phyloP scores from a whole-genome alignment of 768 basidiomycete species.

The Porpolomopsis calyptriformis region DNA sequence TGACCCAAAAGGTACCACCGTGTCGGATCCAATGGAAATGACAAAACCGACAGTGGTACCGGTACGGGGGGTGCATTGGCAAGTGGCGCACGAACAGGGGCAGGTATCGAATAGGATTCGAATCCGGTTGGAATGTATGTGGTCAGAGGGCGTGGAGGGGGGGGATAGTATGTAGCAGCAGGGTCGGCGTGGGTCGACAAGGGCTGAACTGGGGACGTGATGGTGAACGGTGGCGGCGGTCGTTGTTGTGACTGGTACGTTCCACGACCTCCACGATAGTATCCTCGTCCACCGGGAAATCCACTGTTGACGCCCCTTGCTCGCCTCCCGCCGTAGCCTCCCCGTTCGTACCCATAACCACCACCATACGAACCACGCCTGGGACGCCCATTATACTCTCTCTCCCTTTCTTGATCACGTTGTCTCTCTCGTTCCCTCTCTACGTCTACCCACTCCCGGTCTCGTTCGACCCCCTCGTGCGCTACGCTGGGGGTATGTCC shows the following conservation, averaged over 20 bases:
- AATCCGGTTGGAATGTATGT: slow-evolving; percentile 22
- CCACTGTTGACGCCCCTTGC: slow-evolving; percentile 18
- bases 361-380: slow-evolving; percentile 19
- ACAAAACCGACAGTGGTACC: slow-evolving; percentile 32
- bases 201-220: slow-evolving; percentile 21
- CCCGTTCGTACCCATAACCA: slow-evolving; percentile 19
- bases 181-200: slow-evolving; percentile 14
- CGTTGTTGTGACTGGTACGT: slow-evolving; percentile 21
- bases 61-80: slow-evolving; percentile 30
- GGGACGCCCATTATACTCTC: slow-evolving; percentile 11
- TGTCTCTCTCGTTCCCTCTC: slow-evolving; percentile 10
- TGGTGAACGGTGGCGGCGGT: slow-evolving; percentile 21
- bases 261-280: slow-evolving; percentile 15
- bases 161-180: slow-evolving; percentile 20
- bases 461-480: slow-evolving; percentile 18
- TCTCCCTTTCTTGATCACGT: slow-evolving; percentile 14
- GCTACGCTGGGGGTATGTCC: slow-evolving; percentile 21
- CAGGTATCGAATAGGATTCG: slow-evolving; percentile 17
- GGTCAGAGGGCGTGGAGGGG: slow-evolving; percentile 14
- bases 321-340: slow-evolving; percentile 17
- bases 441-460: slow-evolving; percentile 13
- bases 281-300: slow-evolving; percentile 24
- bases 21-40: slow-evolving; percentile 55
- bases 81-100: slow-evolving; percentile 15
- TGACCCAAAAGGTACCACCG: slow-evolving; percentile 67